phyloP scores from a whole-genome alignment of 2,329 filamentous ascomycete species.

The Fusarium sp. region DNA sequence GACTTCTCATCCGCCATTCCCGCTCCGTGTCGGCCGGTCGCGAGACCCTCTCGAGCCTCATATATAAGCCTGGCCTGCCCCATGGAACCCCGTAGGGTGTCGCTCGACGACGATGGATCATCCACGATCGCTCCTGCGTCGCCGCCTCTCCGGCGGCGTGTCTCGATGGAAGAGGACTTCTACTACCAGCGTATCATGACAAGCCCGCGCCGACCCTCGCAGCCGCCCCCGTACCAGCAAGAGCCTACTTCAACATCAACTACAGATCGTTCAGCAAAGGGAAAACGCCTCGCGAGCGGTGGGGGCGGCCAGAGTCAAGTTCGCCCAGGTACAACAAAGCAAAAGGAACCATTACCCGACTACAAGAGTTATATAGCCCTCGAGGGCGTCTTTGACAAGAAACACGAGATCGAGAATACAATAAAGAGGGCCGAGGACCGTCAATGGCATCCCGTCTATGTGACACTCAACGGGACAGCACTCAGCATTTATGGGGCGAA shows the following conservation, averaged over 20 bases:
- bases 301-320: constrained; percentile 34
- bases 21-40: constrained; percentile 38
- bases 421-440: constrained; percentile 72
- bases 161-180: constrained; percentile 68
- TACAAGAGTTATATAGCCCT: constrained; percentile 69
- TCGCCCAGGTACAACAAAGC: constrained; percentile 41
- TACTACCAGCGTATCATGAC: constrained; percentile 66
- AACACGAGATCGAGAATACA: constrained; percentile 75
- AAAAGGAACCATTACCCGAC: constrained; percentile 62
- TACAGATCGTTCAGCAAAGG: constrained; percentile 28
- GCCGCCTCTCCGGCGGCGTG: constrained; percentile 57
- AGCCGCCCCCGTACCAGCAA: constrained; percentile 61
- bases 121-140: constrained; percentile 47
- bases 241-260: constrained; percentile 31
- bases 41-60: constrained; percentile 33
- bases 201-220: constrained; percentile 57
- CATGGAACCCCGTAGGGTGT: constrained; percentile 50
- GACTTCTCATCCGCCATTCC: constrained; percentile 34
- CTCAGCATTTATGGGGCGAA: constrained; percentile 75
- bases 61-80: constrained; percentile 44
- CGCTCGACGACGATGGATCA: constrained; percentile 50
- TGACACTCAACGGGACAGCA: constrained; percentile 75
- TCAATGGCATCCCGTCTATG: constrained; percentile 73
- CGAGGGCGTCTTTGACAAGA: constrained; percentile 70
- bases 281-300: constrained; percentile 32